Percentiles rank a stretch among this genome's conserved stretches.
Conservation (phyloP, 139 green algal genomes). For the Pleodorina starrii region DNA sequence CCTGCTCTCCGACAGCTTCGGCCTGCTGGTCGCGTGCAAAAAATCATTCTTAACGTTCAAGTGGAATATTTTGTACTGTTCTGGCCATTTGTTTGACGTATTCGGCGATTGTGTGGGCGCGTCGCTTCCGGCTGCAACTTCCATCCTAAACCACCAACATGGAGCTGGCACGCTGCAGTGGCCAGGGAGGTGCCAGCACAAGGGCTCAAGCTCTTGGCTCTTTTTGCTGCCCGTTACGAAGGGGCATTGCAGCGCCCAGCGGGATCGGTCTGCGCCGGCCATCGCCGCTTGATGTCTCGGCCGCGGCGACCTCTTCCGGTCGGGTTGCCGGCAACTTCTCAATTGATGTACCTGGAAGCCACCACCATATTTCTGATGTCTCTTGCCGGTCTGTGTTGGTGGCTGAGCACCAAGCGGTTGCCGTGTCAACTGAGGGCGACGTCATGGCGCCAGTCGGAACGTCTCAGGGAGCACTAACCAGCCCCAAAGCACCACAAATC, state of each 20-base stretch:
- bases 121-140: not conserved
- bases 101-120: too few relatives aligned
- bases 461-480: not conserved
- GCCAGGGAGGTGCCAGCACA: not conserved
- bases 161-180: not conserved
- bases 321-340: not conserved
- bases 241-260: not conserved
- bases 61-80: too few relatives aligned
- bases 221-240: not conserved
- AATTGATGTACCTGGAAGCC: not conserved
- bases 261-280: not conserved
- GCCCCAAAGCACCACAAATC: not conserved
- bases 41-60: too few relatives aligned
- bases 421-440: not conserved
- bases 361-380: not conserved
- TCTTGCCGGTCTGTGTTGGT: constrained; percentile 1
- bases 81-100: too few relatives aligned
- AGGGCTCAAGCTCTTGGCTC: not conserved
- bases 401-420: not conserved
- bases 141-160: constrained; percentile 20
- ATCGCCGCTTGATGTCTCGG: not conserved
- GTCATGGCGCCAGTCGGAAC: not conserved
- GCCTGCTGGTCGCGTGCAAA: too few relatives aligned
- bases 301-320: not conserved
- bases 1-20: too few relatives aligned